Base-by-base conservation (phyloP, 2,329 filamentous ascomycete genomes). In the Fusarium fracticaudum region DNA sequence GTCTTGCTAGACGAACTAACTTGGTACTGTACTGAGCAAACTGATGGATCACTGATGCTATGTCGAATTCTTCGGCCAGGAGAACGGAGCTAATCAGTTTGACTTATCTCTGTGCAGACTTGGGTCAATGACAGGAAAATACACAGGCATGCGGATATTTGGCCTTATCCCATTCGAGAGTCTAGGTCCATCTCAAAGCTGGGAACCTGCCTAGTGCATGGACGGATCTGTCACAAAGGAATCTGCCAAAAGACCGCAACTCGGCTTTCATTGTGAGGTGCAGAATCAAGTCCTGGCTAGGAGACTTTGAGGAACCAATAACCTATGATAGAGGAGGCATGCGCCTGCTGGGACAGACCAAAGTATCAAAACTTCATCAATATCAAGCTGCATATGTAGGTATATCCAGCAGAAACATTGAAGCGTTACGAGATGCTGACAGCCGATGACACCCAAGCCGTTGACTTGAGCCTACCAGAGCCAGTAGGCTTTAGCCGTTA, bases 371-470 rank as follows among this genome's bases (percentile, higher is more conserved):
- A 26, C 37, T 33, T 47, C 41, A 41, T 38, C 13, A 47, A 57
- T 51, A 57, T 60, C 67, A 71, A 67, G 48, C 67, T n/a, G 20
- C 50, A 44, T 37, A 53, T 53, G 50, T 48, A 17, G 13, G 33
- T 26, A 24, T 22, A 44, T 57, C 13, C 29, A 40, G 40, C 43
- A 41, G 33, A 41, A 31, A 59, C 50, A 58, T 50, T 40, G 26
- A 60, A 26, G 26, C 26, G 64, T 72, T 72, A 60, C 58, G 70
- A 59, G 55, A 62, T 74, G 62, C 71, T 72, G 71, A 72, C 71
- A 72, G 50, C 53, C 60, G 60, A 72, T 72, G 71, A 69, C 62
- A 74, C 45, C 33, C 54, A 74, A 64, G 53, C 45, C 54, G 71
- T 55, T 60, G 50, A 60, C 54, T 72, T 68, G 67, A 67, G 67